A percentile compares a stretch with the other conserved stretches of the same genome.
Evolutionary conservation across 306 rosid genomes (phyloP).

Genomic region (Cucumis melo): DNA sequence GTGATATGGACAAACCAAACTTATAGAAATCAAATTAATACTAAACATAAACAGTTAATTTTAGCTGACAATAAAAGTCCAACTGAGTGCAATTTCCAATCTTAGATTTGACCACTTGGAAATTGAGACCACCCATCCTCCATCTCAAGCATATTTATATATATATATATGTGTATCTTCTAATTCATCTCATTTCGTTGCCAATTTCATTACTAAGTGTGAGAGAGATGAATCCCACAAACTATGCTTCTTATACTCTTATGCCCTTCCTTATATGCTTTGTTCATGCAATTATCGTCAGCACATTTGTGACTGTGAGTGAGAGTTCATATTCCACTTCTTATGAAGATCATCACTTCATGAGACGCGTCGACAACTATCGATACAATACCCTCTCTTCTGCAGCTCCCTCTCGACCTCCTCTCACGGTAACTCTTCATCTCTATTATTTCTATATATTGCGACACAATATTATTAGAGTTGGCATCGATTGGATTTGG

Average conservation of each 20-base stretch:
- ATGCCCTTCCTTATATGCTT: neutral
- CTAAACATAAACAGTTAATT: neutral
- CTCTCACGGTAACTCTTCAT: neutral
- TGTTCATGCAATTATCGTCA: neutral
- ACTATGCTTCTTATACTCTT: neutral
- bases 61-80: neutral
- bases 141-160: neutral
- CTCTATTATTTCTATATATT: neutral
- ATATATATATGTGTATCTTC: neutral
- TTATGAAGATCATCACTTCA: constrained; percentile 3
- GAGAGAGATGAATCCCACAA: neutral
- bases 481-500: neutral
- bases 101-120: neutral
- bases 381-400: neutral
- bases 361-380: neutral
- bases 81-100: neutral
- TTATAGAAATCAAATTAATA: neutral
- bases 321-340: constrained; percentile 17
- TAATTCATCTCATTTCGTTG: neutral
- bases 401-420: neutral
- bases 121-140: neutral
- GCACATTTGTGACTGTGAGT: neutral
- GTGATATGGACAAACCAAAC: neutral
- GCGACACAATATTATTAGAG: neutral
- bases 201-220: neutral